phyloP scores from a whole-genome alignment of 2,329 filamentous ascomycete species.

The Periconia sp. region DNA sequence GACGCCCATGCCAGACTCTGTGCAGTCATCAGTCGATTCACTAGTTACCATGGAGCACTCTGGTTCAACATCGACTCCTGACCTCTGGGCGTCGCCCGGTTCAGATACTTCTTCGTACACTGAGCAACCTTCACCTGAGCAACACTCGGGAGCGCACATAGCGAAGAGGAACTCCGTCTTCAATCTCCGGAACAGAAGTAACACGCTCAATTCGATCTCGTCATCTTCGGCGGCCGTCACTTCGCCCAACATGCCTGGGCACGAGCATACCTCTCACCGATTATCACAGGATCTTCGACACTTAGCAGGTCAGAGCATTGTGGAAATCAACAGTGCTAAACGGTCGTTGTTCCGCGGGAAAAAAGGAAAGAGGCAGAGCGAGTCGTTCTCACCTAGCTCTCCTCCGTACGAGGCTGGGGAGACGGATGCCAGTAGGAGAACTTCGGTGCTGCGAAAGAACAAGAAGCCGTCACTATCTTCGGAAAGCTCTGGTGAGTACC shows the following conservation, averaged over 20 bases:
- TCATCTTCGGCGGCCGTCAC: conserved; percentile 29
- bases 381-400: conserved; percentile 24
- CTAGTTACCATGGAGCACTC: conserved; percentile 20
- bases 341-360: conserved; percentile 39
- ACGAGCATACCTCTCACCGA: conserved; percentile 22
- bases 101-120: conserved; percentile 26
- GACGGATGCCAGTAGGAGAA: conserved; percentile 26
- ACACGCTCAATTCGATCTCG: conserved; percentile 38
- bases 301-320: conserved; percentile 19
- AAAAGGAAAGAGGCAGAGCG: conserved; percentile 38
- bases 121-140: conserved; percentile 36
- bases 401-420: conserved; percentile 28
- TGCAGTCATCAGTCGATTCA: conserved; percentile 38
- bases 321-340: conserved; percentile 25
- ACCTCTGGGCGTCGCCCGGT: conserved; percentile 28
- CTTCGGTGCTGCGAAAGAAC: conserved; percentile 37
- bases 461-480: conserved; percentile 24
- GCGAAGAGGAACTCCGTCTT: conserved; percentile 40
- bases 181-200: conserved; percentile 40
- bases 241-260: conserved; percentile 24
- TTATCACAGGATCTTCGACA: conserved; percentile 29
- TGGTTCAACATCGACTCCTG: conserved; percentile 17
- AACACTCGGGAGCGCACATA: conserved; percentile 18
- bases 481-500: conserved; percentile 28
- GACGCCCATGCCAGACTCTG: conserved; percentile 30